Conservation (phyloP, 31 red algal species). For the Odonthalia washingtoniensis region DNA sequence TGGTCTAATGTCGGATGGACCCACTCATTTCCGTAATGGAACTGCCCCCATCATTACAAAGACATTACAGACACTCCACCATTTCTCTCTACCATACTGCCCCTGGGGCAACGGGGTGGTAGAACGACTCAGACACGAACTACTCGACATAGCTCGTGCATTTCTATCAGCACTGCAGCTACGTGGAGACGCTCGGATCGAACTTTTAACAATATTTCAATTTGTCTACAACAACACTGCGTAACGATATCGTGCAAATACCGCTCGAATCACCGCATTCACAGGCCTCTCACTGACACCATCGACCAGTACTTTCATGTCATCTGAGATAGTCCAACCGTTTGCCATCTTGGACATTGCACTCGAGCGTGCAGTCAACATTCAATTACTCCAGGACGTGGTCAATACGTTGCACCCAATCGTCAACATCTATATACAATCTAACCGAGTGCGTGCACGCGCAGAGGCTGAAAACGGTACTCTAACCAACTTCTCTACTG, state of each 20-base stretch:
- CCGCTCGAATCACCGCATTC: neutral
- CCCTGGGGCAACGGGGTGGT: slow-evolving; percentile 10
- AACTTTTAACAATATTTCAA: neutral
- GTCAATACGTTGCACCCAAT: no score
- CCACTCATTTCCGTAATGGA: slow-evolving; percentile 25
- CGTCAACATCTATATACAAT: neutral
- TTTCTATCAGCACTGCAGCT: slow-evolving; percentile 15
- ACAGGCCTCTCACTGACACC: neutral
- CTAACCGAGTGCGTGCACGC: neutral
- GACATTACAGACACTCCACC: neutral
- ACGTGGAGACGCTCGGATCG: neutral
- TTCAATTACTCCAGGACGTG: neutral
- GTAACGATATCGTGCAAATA: neutral
- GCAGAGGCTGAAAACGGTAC: neutral
- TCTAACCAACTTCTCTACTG: neutral
- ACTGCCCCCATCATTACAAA: neutral
- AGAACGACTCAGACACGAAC: slow-evolving; percentile 17
- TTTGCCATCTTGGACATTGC: neutral
- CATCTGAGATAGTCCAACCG: neutral
- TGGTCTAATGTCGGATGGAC: slow-evolving; percentile 1
- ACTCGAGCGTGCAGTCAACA: neutral
- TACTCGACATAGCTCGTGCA: neutral
- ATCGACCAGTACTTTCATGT: neutral
- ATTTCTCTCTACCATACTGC: slow-evolving; percentile 26
- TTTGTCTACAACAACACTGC: neutral